A percentile compares a stretch with the other conserved stretches of the same genome.
These are phyloP conservation scores for Leccinum fuscescens DNA, from an alignment of 1,284 basidiomycete species.

Conservation along the genomic window DNA sequence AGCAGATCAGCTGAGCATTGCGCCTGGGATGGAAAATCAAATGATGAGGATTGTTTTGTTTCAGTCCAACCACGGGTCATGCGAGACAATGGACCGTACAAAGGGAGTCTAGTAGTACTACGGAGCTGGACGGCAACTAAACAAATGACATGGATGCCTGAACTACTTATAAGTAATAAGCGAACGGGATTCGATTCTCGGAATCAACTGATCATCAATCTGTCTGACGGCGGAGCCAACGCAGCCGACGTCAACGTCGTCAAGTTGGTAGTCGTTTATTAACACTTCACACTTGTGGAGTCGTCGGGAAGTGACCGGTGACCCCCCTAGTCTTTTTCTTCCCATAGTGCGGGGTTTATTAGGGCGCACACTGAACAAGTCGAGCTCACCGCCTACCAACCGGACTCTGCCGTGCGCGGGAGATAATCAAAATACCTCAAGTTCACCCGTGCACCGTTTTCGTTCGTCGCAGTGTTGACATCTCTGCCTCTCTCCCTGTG, in stretches of 20 bases:
- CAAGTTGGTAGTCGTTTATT: background rate
- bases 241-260: background rate
- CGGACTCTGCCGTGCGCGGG: slow-evolving; percentile 1
- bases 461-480: background rate
- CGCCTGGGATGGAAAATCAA: background rate
- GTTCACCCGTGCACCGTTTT: background rate
- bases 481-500: background rate
- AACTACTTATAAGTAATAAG: background rate
- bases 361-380: background rate
- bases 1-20: too few relatives aligned
- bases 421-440: slow-evolving; percentile 1
- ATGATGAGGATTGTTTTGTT: background rate
- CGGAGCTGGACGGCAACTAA: background rate
- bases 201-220: background rate
- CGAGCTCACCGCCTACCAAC: background rate
- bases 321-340: background rate
- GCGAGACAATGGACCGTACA: background rate
- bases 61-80: background rate
- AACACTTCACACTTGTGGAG: background rate
- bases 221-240: background rate
- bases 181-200: background rate
- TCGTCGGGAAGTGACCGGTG: background rate
- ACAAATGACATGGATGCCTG: background rate
- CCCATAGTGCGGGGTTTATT: background rate
- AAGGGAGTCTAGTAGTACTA: background rate